phyloP scores from a whole-genome alignment of 345 rosid genomes.

The Syzygium oleosum region DNA sequence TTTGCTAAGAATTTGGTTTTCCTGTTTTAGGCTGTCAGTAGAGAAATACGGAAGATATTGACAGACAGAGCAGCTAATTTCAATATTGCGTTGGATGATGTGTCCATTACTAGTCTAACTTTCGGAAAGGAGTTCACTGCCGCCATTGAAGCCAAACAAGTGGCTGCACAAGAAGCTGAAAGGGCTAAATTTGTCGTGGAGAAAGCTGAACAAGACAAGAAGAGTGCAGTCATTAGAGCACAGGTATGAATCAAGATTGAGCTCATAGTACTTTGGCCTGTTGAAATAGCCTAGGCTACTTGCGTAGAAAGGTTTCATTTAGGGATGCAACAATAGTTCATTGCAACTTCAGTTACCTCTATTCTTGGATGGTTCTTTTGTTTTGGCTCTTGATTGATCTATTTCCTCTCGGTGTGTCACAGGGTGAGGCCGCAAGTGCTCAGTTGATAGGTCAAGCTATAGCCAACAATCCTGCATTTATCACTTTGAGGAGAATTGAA shows the following conservation, averaged over 20 bases:
- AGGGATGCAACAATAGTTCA: neutral
- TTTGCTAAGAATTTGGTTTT: neutral
- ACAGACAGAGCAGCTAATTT: constrained; percentile 77
- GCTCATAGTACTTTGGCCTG: neutral
- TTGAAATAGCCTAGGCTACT: neutral
- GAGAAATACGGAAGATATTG: constrained; percentile 82
- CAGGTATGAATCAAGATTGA: constrained; percentile 38
- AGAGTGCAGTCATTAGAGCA: constrained; percentile 83
- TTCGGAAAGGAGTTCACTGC: constrained; percentile 92
- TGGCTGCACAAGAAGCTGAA: constrained; percentile 97
- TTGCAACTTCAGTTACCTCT: neutral
- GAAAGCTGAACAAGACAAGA: constrained; percentile 94
- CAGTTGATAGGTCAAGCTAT: constrained; percentile 93
- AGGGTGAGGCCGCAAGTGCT: constrained; percentile 99
- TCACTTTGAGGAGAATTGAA: constrained; percentile 86
- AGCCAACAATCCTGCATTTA: constrained; percentile 93
- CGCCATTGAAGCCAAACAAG: constrained; percentile 95
- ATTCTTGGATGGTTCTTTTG: neutral
- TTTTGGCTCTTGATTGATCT: neutral
- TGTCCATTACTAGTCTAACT: constrained; percentile 83
- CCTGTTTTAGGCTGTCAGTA: constrained; percentile 52
- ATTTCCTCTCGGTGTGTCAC: constrained; percentile 6
- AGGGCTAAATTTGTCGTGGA: constrained; percentile 88
- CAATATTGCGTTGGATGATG: constrained; percentile 82
- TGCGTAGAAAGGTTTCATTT: neutral